These are phyloP conservation scores for Phytopythium aichiense DNA, from an alignment of 352 stramenopile species.

Conservation along the genomic window DNA sequence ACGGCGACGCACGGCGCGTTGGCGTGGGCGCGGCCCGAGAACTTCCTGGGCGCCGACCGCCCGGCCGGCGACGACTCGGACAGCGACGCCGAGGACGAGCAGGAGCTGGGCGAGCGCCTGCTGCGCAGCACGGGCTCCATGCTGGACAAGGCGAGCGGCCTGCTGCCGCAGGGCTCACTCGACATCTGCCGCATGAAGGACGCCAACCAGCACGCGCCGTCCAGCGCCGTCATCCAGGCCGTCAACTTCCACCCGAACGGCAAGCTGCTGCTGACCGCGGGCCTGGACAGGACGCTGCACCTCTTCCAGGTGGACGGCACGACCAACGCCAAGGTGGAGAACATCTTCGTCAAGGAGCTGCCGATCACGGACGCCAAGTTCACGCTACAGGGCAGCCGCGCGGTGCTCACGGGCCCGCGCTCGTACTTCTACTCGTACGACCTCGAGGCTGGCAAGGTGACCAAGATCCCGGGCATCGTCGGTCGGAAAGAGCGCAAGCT, in stretches of 20 bases:
- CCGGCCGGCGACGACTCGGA: conserved; percentile 40
- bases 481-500: conserved; percentile 91
- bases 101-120: conserved; percentile 31
- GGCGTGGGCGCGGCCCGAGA: conserved; percentile 72
- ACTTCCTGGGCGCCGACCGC: conserved; percentile 40
- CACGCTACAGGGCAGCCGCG: conserved; percentile 64
- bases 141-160: conserved; percentile 42
- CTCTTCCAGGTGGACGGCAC: conserved; percentile 92
- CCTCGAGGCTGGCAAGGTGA: conserved; percentile 88
- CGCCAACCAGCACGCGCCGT: conserved; percentile 87
- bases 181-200: conserved; percentile 86
- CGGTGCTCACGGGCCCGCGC: conserved; percentile 90
- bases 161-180: conserved; percentile 57
- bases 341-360: conserved; percentile 88
- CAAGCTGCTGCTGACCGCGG: conserved; percentile 86
- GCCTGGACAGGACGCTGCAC: conserved; percentile 91
- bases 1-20: conserved; percentile 47
- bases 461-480: conserved; percentile 88
- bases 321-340: conserved; percentile 86
- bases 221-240: conserved; percentile 80
- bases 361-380: conserved; percentile 88
- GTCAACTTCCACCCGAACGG: conserved; percentile 89
- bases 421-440: conserved; percentile 98
- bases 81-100: conserved; percentile 48
- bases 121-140: conserved; percentile 57